Conservation (phyloP, 345 rosid species). For the Corchorus capsularis region DNA sequence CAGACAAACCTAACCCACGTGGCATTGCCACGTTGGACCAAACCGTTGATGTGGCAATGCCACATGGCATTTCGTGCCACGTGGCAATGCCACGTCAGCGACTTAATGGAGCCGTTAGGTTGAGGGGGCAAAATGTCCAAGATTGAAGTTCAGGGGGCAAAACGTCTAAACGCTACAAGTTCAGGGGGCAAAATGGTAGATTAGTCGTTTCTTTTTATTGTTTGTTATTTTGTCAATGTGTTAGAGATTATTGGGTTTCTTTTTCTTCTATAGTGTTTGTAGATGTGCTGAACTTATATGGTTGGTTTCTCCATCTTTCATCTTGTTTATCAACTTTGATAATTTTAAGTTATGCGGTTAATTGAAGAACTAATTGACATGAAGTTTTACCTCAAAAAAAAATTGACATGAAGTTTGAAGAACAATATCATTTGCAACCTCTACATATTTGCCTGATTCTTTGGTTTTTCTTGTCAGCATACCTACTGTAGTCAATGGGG, state of each 20-base stretch:
- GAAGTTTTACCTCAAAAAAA: no score
- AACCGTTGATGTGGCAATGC: no score
- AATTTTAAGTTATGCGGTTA: neutral
- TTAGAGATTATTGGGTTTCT: neutral
- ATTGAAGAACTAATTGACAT: neutral
- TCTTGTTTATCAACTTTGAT: neutral
- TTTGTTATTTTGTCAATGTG: neutral
- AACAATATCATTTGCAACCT: neutral
- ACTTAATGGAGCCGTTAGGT: no score
- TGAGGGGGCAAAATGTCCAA: no score
- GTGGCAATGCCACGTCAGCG: no score
- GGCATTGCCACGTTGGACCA: no score
- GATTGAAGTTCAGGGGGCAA: no score
- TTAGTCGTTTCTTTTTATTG: neutral
- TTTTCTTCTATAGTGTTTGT: neutral
- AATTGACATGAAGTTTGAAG: neutral
- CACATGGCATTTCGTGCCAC: no score
- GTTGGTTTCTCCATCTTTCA: neutral
- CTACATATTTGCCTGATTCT: constrained; percentile 1
- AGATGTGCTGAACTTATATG: neutral
- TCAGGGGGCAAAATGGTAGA: no score
- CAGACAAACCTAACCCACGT: no score
- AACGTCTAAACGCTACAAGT: no score
- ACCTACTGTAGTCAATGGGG: constrained; percentile 46
- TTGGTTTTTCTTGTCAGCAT: constrained; percentile 47